These are phyloP conservation scores for Zopfia rhizophila DNA, from an alignment of 2,329 filamentous ascomycete species.

Conservation along the genomic window DNA sequence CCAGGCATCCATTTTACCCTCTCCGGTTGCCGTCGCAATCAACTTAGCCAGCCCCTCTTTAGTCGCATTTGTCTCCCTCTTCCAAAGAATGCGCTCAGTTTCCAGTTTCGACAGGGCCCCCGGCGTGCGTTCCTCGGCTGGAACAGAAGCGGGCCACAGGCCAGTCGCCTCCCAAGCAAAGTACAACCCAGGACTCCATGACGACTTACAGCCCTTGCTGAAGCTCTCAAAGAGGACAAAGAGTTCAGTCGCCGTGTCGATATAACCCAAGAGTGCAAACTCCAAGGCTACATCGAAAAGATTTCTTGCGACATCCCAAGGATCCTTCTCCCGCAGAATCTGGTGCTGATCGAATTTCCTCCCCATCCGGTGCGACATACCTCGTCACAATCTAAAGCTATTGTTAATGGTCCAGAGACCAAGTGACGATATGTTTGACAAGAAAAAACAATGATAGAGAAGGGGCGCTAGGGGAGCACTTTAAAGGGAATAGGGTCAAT, in stretches of 20 bases:
- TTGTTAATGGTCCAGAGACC: background rate
- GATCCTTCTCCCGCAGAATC: constrained; percentile 24
- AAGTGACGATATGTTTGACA: no score
- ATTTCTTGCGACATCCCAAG: constrained; percentile 26
- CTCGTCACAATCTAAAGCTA: background rate
- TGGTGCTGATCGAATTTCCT: constrained; percentile 28
- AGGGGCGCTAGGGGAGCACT: background rate
- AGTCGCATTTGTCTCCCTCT: constrained; percentile 19
- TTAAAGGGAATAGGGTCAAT: constrained; percentile 4
- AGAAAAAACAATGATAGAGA: background rate
- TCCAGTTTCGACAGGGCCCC: constrained; percentile 27
- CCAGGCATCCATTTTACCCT: constrained; percentile 16
- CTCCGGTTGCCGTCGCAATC: constrained; percentile 20
- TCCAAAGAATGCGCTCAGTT: constrained; percentile 29
- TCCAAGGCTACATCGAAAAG: constrained; percentile 28
- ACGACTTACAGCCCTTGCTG: constrained; percentile 14
- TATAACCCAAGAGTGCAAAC: constrained; percentile 28
- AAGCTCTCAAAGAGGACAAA: constrained; percentile 23
- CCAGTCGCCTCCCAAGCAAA: constrained; percentile 31
- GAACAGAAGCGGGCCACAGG: constrained; percentile 24
- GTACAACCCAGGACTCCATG: constrained; percentile 30
- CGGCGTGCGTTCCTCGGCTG: constrained; percentile 21
- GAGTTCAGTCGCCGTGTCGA: constrained; percentile 23
- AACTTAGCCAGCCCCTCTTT: constrained; percentile 24
- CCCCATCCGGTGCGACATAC: constrained; percentile 27